Evolutionary conservation across 2,329 filamentous ascomycete species (phyloP).

Genomic region (Fusarium burgessii): DNA sequence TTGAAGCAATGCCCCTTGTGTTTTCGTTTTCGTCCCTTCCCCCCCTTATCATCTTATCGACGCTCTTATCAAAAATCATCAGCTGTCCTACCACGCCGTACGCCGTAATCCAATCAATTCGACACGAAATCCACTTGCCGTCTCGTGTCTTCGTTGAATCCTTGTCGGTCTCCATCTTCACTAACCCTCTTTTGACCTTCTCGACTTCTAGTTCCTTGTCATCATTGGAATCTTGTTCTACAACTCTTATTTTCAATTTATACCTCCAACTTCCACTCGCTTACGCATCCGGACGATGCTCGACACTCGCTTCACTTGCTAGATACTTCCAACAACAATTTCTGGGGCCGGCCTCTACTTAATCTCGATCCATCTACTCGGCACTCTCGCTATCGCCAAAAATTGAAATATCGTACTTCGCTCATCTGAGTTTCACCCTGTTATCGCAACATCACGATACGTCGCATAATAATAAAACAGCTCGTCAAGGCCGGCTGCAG

Average conservation of each 20-base stretch:
- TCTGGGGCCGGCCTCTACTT: slow-evolving; percentile 10
- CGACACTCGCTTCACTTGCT: slow-evolving; percentile 38
- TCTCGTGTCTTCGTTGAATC: slow-evolving; percentile 38
- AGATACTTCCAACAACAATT: slow-evolving; percentile 6
- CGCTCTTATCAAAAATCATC: slow-evolving; percentile 28
- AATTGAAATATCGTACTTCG: slow-evolving; percentile 11
- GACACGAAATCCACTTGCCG: slow-evolving; percentile 27
- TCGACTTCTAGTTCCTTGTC: slow-evolving; percentile 6
- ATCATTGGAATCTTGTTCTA: slow-evolving; percentile 17
- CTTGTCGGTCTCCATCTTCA: slow-evolving; percentile 24
- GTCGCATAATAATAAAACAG: slow-evolving; percentile 14
- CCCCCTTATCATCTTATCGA: slow-evolving; percentile 19
- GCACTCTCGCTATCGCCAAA: slow-evolving; percentile 11
- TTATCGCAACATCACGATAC: slow-evolving; percentile 27
- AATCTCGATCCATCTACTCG: background rate
- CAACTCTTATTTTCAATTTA: slow-evolving; percentile 27
- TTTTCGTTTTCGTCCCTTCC: slow-evolving; percentile 4
- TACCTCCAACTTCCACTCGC: slow-evolving; percentile 21
- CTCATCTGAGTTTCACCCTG: slow-evolving; percentile 19
- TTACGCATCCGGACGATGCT: slow-evolving; percentile 38
- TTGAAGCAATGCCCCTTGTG: background rate
- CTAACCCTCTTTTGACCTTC: slow-evolving; percentile 36
- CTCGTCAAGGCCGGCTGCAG: background rate
- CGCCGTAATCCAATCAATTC: slow-evolving; percentile 39
- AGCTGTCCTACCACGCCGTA: slow-evolving; percentile 9